Conservation (phyloP, 129 eudicot species). For the Cynara cardunculus region DNA sequence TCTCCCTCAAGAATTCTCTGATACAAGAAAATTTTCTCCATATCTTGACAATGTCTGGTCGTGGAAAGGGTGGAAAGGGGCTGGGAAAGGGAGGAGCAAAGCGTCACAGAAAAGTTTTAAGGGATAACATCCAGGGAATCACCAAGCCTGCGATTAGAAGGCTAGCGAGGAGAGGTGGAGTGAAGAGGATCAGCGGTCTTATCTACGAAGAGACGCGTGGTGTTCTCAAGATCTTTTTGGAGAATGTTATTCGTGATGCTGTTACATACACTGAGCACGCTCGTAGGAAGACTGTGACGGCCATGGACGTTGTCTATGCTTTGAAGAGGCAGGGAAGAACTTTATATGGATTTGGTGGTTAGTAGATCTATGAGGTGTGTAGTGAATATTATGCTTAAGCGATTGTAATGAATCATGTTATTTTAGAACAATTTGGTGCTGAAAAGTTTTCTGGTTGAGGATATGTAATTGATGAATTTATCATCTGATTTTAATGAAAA, state of each 20-base stretch:
- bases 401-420: slow-evolving; percentile 8
- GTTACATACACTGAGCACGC: slow-evolving; percentile 33
- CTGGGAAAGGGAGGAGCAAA: slow-evolving; percentile 43
- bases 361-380: background rate
- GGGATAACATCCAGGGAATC: slow-evolving; percentile 33
- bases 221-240: slow-evolving; percentile 31
- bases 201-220: slow-evolving; percentile 28
- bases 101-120: slow-evolving; percentile 37
- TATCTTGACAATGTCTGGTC: slow-evolving; percentile 23
- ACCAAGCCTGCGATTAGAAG: slow-evolving; percentile 35
- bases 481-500: background rate
- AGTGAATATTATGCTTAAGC: background rate
- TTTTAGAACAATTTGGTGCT: background rate
- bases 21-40: background rate
- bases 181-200: slow-evolving; percentile 26
- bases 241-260: slow-evolving; percentile 30
- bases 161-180: slow-evolving; percentile 32
- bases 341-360: slow-evolving; percentile 36
- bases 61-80: slow-evolving; percentile 41
- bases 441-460: background rate
- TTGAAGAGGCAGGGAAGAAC: slow-evolving; percentile 40
- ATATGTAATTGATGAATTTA: background rate
- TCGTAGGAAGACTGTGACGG: slow-evolving; percentile 31
- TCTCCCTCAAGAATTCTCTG: background rate
- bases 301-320: slow-evolving; percentile 39